Conservation (phyloP, 768 basidiomycete genomes). For the Leccinum barrowsii region DNA sequence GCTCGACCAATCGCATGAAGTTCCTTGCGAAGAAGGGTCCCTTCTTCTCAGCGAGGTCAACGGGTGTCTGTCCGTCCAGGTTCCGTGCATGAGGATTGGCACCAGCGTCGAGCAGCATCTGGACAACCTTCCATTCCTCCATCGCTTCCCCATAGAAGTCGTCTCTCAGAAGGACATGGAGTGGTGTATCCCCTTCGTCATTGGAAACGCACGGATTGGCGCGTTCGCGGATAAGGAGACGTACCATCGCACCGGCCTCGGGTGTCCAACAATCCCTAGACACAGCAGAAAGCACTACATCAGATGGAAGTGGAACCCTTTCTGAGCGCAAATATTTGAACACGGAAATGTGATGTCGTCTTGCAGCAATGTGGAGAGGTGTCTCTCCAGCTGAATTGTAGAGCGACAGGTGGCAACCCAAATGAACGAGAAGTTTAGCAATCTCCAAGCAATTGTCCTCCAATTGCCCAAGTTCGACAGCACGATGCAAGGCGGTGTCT, state of each 20-base stretch:
- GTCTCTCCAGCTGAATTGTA: background rate
- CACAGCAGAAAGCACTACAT: background rate
- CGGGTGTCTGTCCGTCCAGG: background rate
- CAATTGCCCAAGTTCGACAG: background rate
- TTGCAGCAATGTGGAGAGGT: background rate
- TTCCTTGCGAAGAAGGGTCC: background rate
- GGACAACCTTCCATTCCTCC: background rate
- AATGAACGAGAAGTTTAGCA: background rate
- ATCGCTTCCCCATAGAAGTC: background rate
- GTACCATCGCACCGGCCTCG: background rate
- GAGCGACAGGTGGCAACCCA: background rate
- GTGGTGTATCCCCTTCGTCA: background rate
- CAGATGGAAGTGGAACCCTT: background rate
- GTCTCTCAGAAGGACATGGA: background rate
- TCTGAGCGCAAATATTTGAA: background rate
- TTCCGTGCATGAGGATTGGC: background rate
- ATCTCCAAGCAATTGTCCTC: background rate
- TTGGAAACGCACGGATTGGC: background rate
- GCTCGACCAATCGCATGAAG: background rate
- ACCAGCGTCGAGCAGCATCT: background rate
- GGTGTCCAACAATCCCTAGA: accelerated
- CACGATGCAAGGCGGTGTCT: background rate
- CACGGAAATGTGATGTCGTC: background rate
- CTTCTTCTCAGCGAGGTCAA: background rate
- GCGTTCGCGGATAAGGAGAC: background rate